Conservation (phyloP, 352 stramenopile genomes). For the Phytopythium delawarense region DNA sequence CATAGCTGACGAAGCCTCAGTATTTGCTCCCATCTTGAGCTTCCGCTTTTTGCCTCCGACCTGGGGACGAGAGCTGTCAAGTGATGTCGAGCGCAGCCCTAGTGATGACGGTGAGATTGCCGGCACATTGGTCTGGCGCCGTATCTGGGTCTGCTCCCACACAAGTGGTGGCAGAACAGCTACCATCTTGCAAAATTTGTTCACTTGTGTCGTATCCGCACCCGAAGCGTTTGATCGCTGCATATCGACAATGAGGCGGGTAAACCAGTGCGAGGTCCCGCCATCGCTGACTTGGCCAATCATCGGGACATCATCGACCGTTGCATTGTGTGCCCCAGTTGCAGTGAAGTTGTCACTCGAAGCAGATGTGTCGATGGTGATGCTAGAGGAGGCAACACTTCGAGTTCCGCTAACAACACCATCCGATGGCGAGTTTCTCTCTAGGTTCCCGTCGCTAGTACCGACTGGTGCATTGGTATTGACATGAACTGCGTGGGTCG, state of each 20-base stretch:
- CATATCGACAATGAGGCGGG: neutral
- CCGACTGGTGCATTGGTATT: neutral
- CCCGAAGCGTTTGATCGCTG: neutral
- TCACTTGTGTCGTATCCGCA: neutral
- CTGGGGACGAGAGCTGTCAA: neutral
- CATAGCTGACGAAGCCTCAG: conserved; percentile 14
- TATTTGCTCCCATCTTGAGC: neutral
- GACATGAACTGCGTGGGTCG: neutral
- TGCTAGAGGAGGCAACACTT: neutral
- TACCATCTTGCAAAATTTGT: conserved; percentile 3
- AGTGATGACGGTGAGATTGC: conserved; percentile 8
- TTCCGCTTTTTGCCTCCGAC: conserved; percentile 9
- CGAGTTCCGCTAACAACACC: neutral
- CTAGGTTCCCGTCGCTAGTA: neutral
- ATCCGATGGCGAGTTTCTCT: neutral
- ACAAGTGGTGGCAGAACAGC: neutral
- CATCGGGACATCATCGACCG: neutral
- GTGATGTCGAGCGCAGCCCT: neutral
- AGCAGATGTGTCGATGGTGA: neutral
- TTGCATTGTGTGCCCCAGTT: neutral
- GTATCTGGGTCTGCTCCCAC: conserved; percentile 24
- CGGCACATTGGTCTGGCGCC: conserved; percentile 32
- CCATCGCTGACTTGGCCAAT: neutral
- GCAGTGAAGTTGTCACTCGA: neutral
- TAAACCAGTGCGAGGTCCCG: neutral